Percentiles rank a stretch among this genome's conserved stretches.
Conservation (phyloP, 179 eudicot species). For the Heliamphora pulchella region DNA sequence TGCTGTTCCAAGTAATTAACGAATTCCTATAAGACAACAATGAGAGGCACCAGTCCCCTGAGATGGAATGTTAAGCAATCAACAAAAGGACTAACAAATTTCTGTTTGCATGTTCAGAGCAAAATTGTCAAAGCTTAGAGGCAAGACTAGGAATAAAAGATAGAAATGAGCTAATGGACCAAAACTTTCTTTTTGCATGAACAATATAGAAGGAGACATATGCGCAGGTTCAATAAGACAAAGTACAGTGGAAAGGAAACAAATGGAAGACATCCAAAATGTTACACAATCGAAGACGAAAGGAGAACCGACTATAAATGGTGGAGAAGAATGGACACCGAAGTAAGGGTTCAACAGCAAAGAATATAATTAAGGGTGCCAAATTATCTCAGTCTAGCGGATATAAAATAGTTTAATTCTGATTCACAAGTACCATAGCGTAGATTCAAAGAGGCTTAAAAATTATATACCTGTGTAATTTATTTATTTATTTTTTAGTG, state of each 20-base stretch:
- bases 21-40: not conserved
- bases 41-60: not conserved
- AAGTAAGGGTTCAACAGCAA: slow-evolving; percentile 2
- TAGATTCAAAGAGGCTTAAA: not conserved
- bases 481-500: not conserved
- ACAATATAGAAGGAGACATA: slow-evolving; percentile 4
- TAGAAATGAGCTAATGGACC: not conserved
- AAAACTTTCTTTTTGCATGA: not conserved
- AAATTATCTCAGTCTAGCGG: not conserved
- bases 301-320: not conserved
- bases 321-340: too few species aligned
- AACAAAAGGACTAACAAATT: not conserved
- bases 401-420: not conserved
- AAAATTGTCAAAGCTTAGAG: not conserved
- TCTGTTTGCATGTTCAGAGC: not conserved
- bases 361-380: not conserved
- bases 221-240: not conserved
- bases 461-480: not conserved
- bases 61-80: slow-evolving; percentile 11
- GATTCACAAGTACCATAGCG: not conserved
- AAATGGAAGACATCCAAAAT: not conserved
- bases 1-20: not conserved
- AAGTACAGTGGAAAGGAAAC: not conserved
- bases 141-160: not conserved
- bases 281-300: not conserved